Base-by-base conservation (phyloP, 1,284 basidiomycete genomes). In the Meripilus lineatus region DNA sequence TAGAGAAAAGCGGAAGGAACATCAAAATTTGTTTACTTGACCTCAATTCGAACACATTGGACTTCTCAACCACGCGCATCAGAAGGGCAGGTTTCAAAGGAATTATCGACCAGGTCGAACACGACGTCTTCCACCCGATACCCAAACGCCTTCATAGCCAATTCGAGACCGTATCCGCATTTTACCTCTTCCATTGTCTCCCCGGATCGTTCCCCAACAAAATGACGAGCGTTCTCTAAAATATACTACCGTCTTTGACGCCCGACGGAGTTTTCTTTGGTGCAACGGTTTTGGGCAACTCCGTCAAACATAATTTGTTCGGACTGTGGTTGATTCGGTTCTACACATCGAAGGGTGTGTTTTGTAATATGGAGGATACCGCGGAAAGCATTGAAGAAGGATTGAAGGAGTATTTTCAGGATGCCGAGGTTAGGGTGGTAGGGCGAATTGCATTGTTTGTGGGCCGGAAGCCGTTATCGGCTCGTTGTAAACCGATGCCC, bases 131-230 rank as follows among this genome's bases (percentile, higher is more conserved):
- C 44, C 28, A 42, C 3, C 49, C 55, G 2, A 46, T 56, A 5
- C 50, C 58, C 1, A 36, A 32, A 34, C 11, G 13, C 8, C 15
- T 47, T 37, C 44, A 32, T 23, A 47, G 40, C 14, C 37, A 18
- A 25, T 56, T 52, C 47, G 53, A 58, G 40, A 54, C 57, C 14
- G 44, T 56, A 41, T 54, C 57, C 34, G 42, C 55, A 11, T 56
- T 54, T 49, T 54, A 58, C 46, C 23, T 57, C 24, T 46, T 60
- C 41, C 54, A 60, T 42, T 54, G 53, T 40, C 50, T 60, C 28
- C 55, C 52, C 0, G 55, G 57, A 14, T 18, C 43, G n/a, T 50
- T 60, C 34, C 52, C 52, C 7, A 33, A 36, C 13, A 58, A 58
- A 42, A 52, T 48, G 10, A 38, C 18, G 7, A 28, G 40, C 3